Conservation (phyloP, 2,329 filamentous ascomycete genomes). For the Calycina herbarum region DNA sequence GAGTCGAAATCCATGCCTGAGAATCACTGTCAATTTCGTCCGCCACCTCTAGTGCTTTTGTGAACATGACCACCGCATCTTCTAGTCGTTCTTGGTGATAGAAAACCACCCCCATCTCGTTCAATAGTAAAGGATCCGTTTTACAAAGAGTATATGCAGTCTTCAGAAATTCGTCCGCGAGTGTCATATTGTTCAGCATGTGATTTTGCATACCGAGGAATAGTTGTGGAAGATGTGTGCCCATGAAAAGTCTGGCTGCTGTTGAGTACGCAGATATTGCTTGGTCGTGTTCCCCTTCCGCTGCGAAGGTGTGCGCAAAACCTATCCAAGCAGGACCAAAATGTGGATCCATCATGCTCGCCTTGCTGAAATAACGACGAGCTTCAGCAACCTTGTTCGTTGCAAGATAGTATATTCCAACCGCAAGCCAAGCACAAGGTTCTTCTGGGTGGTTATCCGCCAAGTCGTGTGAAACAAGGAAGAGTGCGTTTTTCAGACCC, state of each 20-base stretch:
- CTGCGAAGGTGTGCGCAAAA: constrained; percentile 96
- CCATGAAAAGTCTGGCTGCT: constrained; percentile 90
- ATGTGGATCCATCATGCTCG: constrained; percentile 95
- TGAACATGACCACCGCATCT: constrained; percentile 76
- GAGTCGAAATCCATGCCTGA: constrained; percentile 77
- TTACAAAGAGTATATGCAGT: constrained; percentile 82
- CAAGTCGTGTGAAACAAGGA: constrained; percentile 88
- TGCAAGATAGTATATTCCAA: constrained; percentile 90
- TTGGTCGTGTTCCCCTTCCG: constrained; percentile 96
- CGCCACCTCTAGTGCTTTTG: constrained; percentile 73
- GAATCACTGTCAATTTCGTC: constrained; percentile 80
- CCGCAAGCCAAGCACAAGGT: constrained; percentile 88
- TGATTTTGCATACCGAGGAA: constrained; percentile 99
- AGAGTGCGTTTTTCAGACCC: constrained; percentile 81
- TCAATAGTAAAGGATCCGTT: constrained; percentile 85
- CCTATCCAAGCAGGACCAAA: constrained; percentile 98
- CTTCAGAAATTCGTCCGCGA: constrained; percentile 92
- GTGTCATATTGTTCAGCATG: constrained; percentile 88
- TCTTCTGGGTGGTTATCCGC: constrained; percentile 90
- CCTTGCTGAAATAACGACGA: constrained; percentile 93
- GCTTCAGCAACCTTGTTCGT: constrained; percentile 91
- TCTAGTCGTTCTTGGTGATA: constrained; percentile 84
- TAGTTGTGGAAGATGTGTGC: constrained; percentile 91
- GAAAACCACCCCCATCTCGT: constrained; percentile 94
- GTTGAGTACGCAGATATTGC: constrained; percentile 97